Conservation (phyloP, 2,329 filamentous ascomycete genomes). For the Xylaria sp. region DNA sequence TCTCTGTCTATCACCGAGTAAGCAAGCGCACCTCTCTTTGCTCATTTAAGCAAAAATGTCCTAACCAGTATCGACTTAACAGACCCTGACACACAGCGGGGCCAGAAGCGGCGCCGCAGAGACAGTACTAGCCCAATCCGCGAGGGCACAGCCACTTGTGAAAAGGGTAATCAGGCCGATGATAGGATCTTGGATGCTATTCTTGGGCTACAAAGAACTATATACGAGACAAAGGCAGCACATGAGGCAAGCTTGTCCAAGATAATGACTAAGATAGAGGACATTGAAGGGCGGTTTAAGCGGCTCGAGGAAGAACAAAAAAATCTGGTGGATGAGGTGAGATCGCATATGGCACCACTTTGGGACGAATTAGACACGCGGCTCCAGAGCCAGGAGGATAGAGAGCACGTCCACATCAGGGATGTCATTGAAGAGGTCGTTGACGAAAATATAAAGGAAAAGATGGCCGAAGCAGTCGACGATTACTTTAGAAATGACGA, state of each 20-base stretch:
- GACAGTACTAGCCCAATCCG: neutral
- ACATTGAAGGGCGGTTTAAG: slow-evolving; percentile 25
- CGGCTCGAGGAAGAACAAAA: slow-evolving; percentile 25
- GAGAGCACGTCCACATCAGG: slow-evolving; percentile 16
- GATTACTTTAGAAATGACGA: slow-evolving; percentile 25
- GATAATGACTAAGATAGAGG: slow-evolving; percentile 28
- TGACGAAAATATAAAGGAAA: slow-evolving; percentile 26
- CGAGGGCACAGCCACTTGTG: neutral
- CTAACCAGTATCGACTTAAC: neutral
- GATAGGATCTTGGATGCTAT: slow-evolving; percentile 18
- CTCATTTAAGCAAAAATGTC: neutral
- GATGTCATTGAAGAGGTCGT: slow-evolving; percentile 30
- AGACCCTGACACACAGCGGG: slow-evolving; percentile 3
- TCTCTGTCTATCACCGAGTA: slow-evolving; percentile 22
- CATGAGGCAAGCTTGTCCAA: slow-evolving; percentile 15
- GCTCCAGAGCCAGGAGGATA: slow-evolving; percentile 29
- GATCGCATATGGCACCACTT: slow-evolving; percentile 24
- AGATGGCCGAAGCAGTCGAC: slow-evolving; percentile 23
- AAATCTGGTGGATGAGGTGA: slow-evolving; percentile 25
- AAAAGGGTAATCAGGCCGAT: neutral
- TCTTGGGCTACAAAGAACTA: slow-evolving; percentile 19
- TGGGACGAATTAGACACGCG: slow-evolving; percentile 29
- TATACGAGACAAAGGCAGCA: slow-evolving; percentile 13
- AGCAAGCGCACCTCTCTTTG: neutral
- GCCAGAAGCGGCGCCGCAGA: slow-evolving; percentile 24